These are phyloP conservation scores for Polytrichum formosum DNA, from an alignment of 225 moss, liverwort and hornwort genomes.

Conservation along the genomic window DNA sequence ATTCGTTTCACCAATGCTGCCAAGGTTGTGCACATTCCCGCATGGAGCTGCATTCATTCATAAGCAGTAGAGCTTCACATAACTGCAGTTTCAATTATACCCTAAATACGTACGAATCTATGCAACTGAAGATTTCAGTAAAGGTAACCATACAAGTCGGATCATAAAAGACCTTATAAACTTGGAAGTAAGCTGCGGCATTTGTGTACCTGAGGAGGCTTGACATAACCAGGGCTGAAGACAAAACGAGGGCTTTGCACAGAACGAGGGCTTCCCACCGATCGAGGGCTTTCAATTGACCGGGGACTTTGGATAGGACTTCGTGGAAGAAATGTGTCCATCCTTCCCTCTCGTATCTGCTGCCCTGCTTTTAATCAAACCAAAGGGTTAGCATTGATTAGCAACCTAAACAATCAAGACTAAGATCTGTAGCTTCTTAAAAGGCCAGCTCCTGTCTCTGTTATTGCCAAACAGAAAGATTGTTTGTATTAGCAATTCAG, in stretches of 20 bases:
- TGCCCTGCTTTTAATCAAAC: slow-evolving; percentile 22
- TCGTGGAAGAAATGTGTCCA: slow-evolving; percentile 39
- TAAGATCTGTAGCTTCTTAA: no score
- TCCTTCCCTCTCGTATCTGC: slow-evolving; percentile 36
- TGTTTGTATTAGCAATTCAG: background rate
- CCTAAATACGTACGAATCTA: background rate
- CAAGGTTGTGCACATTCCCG: slow-evolving; percentile 62
- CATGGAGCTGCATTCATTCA: slow-evolving; percentile 58
- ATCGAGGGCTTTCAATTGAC: slow-evolving; percentile 23
- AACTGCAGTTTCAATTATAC: slow-evolving; percentile 3
- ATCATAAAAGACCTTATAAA: background rate
- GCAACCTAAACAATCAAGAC: background rate
- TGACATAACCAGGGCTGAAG: slow-evolving; percentile 37
- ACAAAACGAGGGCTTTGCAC: slow-evolving; percentile 36
- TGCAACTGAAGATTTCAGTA: background rate
- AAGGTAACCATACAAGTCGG: background rate
- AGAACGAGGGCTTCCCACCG: slow-evolving; percentile 38
- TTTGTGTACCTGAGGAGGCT: slow-evolving; percentile 39
- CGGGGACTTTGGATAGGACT: slow-evolving; percentile 27
- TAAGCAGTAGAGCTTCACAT: slow-evolving; percentile 1
- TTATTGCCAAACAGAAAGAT: background rate
- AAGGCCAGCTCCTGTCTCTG: background rate
- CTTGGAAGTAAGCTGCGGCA: background rate
- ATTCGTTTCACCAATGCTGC: slow-evolving; percentile 60
- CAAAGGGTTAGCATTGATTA: background rate